Conservation (phyloP, 306 rosid genomes). For the Prunus salicina region DNA sequence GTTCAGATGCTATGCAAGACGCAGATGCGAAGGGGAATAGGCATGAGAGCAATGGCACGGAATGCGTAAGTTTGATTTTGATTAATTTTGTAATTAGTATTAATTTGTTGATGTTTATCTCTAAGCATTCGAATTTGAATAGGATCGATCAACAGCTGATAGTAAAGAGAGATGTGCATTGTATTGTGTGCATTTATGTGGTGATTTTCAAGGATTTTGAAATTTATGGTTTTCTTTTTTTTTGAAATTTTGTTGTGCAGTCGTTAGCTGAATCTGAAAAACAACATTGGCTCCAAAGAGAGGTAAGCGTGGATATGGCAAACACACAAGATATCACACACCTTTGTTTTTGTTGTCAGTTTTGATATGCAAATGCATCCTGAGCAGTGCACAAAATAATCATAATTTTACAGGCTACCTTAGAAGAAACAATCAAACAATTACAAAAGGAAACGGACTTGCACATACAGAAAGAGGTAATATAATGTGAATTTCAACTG, state of each 20-base stretch:
- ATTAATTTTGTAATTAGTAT: not conserved
- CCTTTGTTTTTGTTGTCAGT: not conserved
- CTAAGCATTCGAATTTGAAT: not conserved
- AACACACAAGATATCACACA: not conserved
- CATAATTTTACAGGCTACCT: constrained; percentile 30
- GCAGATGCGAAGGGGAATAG: constrained; percentile 21
- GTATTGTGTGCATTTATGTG: not conserved
- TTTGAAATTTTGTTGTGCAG: constrained; percentile 13
- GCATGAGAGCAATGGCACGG: constrained; percentile 39
- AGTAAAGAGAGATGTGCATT: not conserved
- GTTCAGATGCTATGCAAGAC: constrained; percentile 16
- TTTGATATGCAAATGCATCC: constrained; percentile 15
- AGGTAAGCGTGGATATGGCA: constrained; percentile 5
- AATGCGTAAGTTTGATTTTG: constrained; percentile 49
- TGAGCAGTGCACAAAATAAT: not conserved
- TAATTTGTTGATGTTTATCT: not conserved
- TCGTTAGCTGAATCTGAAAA: constrained; percentile 24
- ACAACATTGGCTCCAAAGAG: constrained; percentile 21
- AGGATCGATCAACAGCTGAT: not conserved
- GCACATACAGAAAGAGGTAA: constrained; percentile 40
- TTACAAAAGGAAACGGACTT: constrained; percentile 33
- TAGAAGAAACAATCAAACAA: constrained; percentile 31
- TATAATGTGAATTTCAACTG: not conserved
- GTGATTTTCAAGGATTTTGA: not conserved
- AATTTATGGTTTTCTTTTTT: not conserved